Percentiles rank a stretch among this genome's conserved stretches.
These are phyloP conservation scores for Bolboschoenus planiculmis DNA, from an alignment of 176 grass and related monocot species.

Conservation along the genomic window DNA sequence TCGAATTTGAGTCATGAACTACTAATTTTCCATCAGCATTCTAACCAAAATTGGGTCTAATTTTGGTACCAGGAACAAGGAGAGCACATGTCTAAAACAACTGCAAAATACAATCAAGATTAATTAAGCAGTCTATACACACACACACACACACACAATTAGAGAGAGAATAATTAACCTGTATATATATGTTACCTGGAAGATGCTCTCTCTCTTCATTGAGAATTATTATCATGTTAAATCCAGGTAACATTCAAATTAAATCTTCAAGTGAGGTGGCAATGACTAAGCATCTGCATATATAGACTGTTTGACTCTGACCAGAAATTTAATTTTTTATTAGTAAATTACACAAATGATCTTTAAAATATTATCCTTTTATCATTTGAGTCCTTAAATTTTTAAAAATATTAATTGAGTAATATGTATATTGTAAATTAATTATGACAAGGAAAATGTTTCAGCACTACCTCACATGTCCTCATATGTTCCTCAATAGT, in stretches of 20 bases:
- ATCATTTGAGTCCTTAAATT: too few relatives aligned
- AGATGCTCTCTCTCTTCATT: neutral
- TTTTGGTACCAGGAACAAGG: neutral
- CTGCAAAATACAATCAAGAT: neutral
- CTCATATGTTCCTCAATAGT: neutral
- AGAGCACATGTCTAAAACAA: neutral
- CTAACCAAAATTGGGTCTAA: neutral
- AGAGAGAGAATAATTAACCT: neutral
- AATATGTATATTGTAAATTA: neutral
- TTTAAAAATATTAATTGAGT: too few relatives aligned
- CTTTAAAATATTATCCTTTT: too few relatives aligned
- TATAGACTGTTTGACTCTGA: neutral
- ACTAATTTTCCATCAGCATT: neutral
- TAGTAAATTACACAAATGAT: too few relatives aligned
- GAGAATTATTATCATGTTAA: neutral
- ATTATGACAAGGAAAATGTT: neutral
- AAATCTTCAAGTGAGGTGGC: slow-evolving; percentile 3
- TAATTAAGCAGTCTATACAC: neutral
- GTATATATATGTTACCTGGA: neutral
- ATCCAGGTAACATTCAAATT: neutral
- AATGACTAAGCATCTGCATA: neutral
- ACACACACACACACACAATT: neutral
- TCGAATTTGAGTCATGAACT: neutral
- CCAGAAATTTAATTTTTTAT: neutral
- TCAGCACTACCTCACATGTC: neutral